Conservation (phyloP, 1,139 yeast species). For the Taphrina deformans region DNA sequence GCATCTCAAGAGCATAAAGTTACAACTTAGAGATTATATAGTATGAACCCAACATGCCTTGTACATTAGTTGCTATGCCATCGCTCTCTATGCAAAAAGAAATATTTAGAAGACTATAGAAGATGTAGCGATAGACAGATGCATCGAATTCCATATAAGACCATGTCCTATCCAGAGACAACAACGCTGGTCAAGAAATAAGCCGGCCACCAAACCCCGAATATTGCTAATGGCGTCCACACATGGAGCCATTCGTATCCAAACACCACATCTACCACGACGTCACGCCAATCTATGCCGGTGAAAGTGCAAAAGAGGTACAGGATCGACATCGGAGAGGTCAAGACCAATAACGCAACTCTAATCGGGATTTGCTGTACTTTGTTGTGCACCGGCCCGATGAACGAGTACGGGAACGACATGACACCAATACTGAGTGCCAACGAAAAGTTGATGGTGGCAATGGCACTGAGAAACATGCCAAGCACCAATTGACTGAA, state of each 20-base stretch:
- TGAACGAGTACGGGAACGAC: constrained; percentile 69
- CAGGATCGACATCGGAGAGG: constrained; percentile 18
- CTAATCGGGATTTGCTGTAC: background rate
- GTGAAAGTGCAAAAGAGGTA: constrained; percentile 3
- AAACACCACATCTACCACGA: constrained; percentile 16
- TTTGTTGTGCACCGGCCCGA: constrained; percentile 49
- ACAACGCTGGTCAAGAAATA: constrained; percentile 21
- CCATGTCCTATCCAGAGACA: constrained; percentile 12
- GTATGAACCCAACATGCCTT: background rate
- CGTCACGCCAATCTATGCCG: constrained; percentile 1
- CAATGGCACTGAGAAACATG: constrained; percentile 66
- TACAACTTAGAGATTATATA: background rate
- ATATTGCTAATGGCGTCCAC: constrained; percentile 30
- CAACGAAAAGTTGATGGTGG: constrained; percentile 81
- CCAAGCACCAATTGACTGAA: constrained; percentile 49
- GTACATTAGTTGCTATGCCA: background rate
- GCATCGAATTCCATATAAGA: too few species aligned
- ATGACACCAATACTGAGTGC: constrained; percentile 68
- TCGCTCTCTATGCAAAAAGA: background rate
- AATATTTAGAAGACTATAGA: too few species aligned
- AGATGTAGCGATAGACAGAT: too few species aligned
- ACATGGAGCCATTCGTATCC: constrained; percentile 24
- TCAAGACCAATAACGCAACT: constrained; percentile 5
- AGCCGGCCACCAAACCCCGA: constrained; percentile 33
- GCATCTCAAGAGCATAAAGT: background rate